Percentiles rank a stretch among this genome's conserved stretches.
Evolutionary conservation across 805 yeast species (phyloP).

Genomic region (Metschnikowia continentalis): DNA sequence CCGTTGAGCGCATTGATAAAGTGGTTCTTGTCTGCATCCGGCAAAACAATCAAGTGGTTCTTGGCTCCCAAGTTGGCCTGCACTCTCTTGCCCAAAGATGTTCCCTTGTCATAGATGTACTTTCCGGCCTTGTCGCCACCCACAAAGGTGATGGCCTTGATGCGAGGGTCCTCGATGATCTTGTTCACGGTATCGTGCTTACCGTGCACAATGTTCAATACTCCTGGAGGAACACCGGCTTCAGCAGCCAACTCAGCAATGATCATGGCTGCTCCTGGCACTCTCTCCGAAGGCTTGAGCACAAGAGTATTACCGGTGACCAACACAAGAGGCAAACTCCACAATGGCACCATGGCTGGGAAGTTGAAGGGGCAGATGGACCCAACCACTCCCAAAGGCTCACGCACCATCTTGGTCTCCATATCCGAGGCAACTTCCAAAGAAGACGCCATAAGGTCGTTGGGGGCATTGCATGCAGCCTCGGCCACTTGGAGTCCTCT

Average conservation of each 20-base stretch:
- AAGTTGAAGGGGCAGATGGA: slow-evolving; percentile 79
- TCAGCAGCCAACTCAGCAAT: slow-evolving; percentile 66
- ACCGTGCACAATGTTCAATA: slow-evolving; percentile 70
- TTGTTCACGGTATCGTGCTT: slow-evolving; percentile 68
- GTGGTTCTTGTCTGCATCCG: slow-evolving; percentile 65
- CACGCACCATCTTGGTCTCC: slow-evolving; percentile 75
- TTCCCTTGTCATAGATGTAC: slow-evolving; percentile 63
- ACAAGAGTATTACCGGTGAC: slow-evolving; percentile 71
- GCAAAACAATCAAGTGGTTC: slow-evolving; percentile 69
- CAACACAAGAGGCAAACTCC: slow-evolving; percentile 60
- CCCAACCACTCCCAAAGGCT: slow-evolving; percentile 71
- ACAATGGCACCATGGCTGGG: slow-evolving; percentile 76
- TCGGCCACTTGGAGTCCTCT: slow-evolving; percentile 79
- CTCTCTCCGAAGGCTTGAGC: slow-evolving; percentile 59
- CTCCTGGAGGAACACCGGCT: slow-evolving; percentile 77
- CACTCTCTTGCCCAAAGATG: slow-evolving; percentile 66
- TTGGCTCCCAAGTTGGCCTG: slow-evolving; percentile 79
- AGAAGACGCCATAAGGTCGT: slow-evolving; percentile 58
- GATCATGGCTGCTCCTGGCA: slow-evolving; percentile 77
- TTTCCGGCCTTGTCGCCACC: slow-evolving; percentile 78
- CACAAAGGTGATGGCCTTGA: slow-evolving; percentile 73
- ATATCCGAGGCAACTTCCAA: slow-evolving; percentile 68
- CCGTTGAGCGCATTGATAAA: slow-evolving; percentile 64
- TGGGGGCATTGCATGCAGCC: slow-evolving; percentile 62
- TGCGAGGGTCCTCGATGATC: slow-evolving; percentile 65